Conservation (phyloP, 371 early-diverging fungal species). For the Capniomyces stellatus region DNA sequence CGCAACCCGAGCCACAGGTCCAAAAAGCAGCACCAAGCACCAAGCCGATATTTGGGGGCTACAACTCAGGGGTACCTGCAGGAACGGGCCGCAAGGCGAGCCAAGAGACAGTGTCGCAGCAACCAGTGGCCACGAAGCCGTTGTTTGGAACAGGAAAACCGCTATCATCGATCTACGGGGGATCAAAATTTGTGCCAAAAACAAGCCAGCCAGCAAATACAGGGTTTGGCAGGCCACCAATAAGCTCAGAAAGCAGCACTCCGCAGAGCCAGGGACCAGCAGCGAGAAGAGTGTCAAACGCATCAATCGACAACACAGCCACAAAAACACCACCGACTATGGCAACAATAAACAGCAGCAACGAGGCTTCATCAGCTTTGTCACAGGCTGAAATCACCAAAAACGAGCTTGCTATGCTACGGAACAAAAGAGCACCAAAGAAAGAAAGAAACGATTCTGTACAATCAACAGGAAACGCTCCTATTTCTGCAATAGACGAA, state of each 20-base stretch:
- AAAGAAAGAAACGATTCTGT: neutral
- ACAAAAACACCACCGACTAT: neutral
- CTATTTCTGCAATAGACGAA: slow-evolving; percentile 4
- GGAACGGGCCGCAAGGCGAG: neutral
- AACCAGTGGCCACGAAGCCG: slow-evolving; percentile 17
- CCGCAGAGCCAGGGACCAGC: no score
- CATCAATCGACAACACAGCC: neutral
- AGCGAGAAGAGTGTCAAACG: slow-evolving; percentile 5
- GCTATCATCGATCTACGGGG: slow-evolving; percentile 17
- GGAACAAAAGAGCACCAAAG: slow-evolving; percentile 10
- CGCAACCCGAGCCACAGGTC: slow-evolving; percentile 11
- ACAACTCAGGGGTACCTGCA: slow-evolving; percentile 4
- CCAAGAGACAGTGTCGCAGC: no score
- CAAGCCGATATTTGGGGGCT: slow-evolving; percentile 11
- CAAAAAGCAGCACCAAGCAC: slow-evolving; percentile 8
- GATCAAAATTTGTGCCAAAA: no score
- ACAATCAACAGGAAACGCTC: neutral
- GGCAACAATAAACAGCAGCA: neutral
- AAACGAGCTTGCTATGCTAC: slow-evolving; percentile 23
- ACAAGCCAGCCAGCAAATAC: no score
- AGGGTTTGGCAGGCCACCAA: no score
- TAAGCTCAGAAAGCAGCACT: no score
- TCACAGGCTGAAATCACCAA: slow-evolving; percentile 25
- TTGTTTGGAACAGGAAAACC: slow-evolving; percentile 21
- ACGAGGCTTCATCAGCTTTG: slow-evolving; percentile 14